phyloP scores from a whole-genome alignment of 1,284 basidiomycete species.

The Apiotrichum sp. region DNA sequence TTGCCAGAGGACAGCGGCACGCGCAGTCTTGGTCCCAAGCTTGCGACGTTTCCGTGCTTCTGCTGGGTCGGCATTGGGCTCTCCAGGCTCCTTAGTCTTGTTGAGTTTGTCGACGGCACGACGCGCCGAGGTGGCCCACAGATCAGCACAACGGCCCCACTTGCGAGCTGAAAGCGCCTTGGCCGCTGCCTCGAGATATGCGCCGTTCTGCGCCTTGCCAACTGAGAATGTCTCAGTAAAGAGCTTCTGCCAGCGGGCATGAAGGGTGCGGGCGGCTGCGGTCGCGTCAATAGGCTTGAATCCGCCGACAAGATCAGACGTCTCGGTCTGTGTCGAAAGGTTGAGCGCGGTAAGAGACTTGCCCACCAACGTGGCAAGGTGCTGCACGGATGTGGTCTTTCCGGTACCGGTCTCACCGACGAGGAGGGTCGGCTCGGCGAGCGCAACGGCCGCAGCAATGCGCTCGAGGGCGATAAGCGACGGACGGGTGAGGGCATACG shows the following conservation, averaged over 20 bases:
- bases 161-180: slow-evolving; percentile 75
- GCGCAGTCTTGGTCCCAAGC: slow-evolving; percentile 50
- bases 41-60: slow-evolving; percentile 68
- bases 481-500: slow-evolving; percentile 87
- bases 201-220: slow-evolving; percentile 67
- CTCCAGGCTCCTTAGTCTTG: slow-evolving; percentile 51
- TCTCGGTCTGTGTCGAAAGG: slow-evolving; percentile 93
- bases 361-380: slow-evolving; percentile 74
- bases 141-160: slow-evolving; percentile 75
- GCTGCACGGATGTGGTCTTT: slow-evolving; percentile 88
- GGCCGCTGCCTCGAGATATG: slow-evolving; percentile 75
- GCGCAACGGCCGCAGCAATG: slow-evolving; percentile 66
- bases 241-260: slow-evolving; percentile 71
- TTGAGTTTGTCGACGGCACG: slow-evolving; percentile 48
- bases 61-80: not conserved
- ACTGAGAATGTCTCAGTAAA: slow-evolving; percentile 86
- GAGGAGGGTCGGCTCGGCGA: slow-evolving; percentile 78
- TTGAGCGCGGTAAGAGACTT: slow-evolving; percentile 82
- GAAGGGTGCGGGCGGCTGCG: slow-evolving; percentile 67
- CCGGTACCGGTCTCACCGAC: slow-evolving; percentile 99
- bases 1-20: slow-evolving; percentile 58
- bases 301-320: slow-evolving; percentile 87
- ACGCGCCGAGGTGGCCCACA: slow-evolving; percentile 57
- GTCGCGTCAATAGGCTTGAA: slow-evolving; percentile 90
- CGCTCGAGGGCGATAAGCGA: slow-evolving; percentile 75